Base-by-base conservation (phyloP, 192 early-diverging fungal genomes). In the Linnemannia elongata region DNA sequence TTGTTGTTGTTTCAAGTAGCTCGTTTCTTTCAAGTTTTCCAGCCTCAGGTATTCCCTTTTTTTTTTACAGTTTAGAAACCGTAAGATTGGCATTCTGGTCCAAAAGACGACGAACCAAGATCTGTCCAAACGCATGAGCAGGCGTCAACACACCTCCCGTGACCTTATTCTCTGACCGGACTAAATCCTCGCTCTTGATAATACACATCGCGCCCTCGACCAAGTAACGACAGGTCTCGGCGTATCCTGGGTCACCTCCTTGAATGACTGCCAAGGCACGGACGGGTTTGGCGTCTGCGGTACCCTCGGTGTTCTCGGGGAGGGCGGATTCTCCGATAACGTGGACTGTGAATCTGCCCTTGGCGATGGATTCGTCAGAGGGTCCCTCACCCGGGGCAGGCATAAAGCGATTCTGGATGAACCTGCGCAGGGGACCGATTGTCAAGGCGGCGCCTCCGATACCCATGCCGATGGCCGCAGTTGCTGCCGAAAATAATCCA, bases 61-160 rank as follows among this genome's bases (percentile, higher is more conserved):
- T 30, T 75, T 70, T 72, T 75, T 76, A 82, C 44, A 88, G 63
- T 72, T 74, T 75, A 6, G 80, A 82, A 1, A 88, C 81, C 18
- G 86, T 66, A 15, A 88, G 13, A 1, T 79, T 88, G 87, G 91
- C 92, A n/a, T 93, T 91, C 54, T 90, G 92, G n/a, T 82, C 82
- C 45, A 92, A 89, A 77, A 97, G 88, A 33, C 97, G 89, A 35
- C 91, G 80, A 1, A 97, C 87, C 73, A 97, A 83, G 1, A 92
- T 91, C 33, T 92, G 41, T 49, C 97, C 97, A 92, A 97, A 95
- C n/a, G 94, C 94, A 66, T 92, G 91, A 10, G 95, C 94, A 30
- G 96, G 94, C 33, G 97, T 96, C 44, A 96, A 88, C 10, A 98
- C 91, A 57, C 97, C 97, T 8, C 94, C 95, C 69, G 89, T 91